These are phyloP conservation scores for Collybiopsis confluens DNA, from an alignment of 768 basidiomycete genomes.

Conservation along the genomic window DNA sequence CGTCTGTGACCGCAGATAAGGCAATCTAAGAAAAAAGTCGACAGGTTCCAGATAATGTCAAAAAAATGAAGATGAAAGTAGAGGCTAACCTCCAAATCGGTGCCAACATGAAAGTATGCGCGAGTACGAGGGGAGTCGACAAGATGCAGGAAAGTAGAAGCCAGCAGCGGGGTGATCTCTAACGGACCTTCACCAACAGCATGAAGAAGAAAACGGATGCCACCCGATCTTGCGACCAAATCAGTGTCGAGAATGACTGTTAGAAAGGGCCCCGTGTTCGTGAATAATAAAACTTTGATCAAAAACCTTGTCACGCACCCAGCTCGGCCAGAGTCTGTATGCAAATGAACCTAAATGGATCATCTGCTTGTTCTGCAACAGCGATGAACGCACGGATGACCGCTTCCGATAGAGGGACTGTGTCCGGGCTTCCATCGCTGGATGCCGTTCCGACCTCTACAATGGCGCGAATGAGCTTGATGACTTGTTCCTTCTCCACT, in stretches of 20 bases:
- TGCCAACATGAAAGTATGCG: slow-evolving; percentile 70
- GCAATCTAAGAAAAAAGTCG: slow-evolving; percentile 52
- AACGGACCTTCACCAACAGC: slow-evolving; percentile 86
- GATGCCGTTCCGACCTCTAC: slow-evolving; percentile 71
- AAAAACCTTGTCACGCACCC: slow-evolving; percentile 41
- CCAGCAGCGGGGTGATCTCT: slow-evolving; percentile 75
- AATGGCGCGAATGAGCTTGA: slow-evolving; percentile 82
- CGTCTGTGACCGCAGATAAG: slow-evolving; percentile 86
- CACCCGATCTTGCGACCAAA: slow-evolving; percentile 75
- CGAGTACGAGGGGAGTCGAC: slow-evolving; percentile 84
- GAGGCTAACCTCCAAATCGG: slow-evolving; percentile 77
- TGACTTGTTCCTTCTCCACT: slow-evolving; percentile 87
- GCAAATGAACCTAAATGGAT: slow-evolving; percentile 77
- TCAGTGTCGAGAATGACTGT: slow-evolving; percentile 87
- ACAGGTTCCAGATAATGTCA: background rate
- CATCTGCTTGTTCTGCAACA: slow-evolving; percentile 89
- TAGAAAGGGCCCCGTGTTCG: background rate
- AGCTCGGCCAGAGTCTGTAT: slow-evolving; percentile 90
- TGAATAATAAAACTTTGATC: background rate
- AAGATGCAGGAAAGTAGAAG: slow-evolving; percentile 76
- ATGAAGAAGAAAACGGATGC: slow-evolving; percentile 81
- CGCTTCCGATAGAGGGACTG: slow-evolving; percentile 64
- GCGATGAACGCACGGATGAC: slow-evolving; percentile 89
- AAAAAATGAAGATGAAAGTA: background rate
- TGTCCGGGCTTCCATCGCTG: slow-evolving; percentile 39